Conservation (phyloP, 2,329 filamentous ascomycete genomes). For the Magnaporthiopsis incrustans region DNA sequence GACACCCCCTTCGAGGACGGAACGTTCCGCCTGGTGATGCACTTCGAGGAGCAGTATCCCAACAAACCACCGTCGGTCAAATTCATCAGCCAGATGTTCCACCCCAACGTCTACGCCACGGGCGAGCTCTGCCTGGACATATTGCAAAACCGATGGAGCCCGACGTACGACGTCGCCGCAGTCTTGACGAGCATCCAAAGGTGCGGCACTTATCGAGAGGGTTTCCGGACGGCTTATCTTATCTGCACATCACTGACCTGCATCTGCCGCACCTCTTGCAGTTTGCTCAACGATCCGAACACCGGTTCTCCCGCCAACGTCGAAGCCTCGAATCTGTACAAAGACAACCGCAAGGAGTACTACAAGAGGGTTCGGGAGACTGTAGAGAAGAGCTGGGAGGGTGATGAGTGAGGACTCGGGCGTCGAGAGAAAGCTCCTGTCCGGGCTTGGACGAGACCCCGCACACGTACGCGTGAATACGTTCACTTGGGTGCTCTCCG, state of each 20-base stretch:
- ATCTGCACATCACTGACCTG: not conserved
- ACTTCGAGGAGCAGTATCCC: conserved; percentile 97
- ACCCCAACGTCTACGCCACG: conserved; percentile 96
- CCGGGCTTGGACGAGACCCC: too few relatives aligned
- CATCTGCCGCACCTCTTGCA: conserved; percentile 25
- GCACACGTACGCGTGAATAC: too few relatives aligned
- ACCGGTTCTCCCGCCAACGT: conserved; percentile 98
- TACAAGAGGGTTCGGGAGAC: conserved; percentile 91
- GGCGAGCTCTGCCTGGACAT: conserved; percentile 96
- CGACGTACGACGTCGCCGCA: conserved; percentile 95
- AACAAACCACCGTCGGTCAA: conserved; percentile 98
- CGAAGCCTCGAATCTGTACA: conserved; percentile 96
- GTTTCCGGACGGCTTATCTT: too few relatives aligned
- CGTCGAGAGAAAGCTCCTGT: not conserved
- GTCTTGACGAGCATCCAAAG: conserved; percentile 97
- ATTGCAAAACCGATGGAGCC: conserved; percentile 95
- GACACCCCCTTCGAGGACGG: conserved; percentile 98
- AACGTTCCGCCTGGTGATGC: conserved; percentile 95
- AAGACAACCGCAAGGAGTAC: conserved; percentile 95
- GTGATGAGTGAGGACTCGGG: conserved; percentile 35
- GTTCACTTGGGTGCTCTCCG: too few relatives aligned
- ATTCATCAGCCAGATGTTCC: conserved; percentile 99
- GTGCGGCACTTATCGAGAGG: conserved; percentile 34
- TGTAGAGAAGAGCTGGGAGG: conserved; percentile 99
- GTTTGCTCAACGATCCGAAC: conserved; percentile 94